Percentiles rank a stretch among this genome's conserved stretches.
Evolutionary conservation across 2,329 filamentous ascomycete genomes (phyloP).

Genomic region (Trichoderma simmonsii): DNA sequence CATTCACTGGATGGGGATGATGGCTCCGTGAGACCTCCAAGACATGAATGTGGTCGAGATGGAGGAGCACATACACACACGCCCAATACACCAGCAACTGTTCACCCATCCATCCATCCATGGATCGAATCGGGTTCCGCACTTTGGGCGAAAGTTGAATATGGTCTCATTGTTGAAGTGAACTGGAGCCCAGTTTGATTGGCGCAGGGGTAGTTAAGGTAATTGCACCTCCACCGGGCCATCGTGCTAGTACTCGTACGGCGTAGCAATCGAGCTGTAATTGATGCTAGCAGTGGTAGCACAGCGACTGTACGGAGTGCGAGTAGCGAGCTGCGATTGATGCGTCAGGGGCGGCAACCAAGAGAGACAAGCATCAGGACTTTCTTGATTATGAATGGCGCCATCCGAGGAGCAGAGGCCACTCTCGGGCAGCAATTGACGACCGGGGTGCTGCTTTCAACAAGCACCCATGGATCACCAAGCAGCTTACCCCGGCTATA

Average conservation of each 20-base stretch:
- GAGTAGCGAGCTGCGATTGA: neutral
- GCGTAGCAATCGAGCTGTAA: neutral
- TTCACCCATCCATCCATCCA: neutral
- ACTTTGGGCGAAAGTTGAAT: neutral
- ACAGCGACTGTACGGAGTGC: neutral
- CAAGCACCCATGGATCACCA: neutral
- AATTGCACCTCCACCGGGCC: neutral
- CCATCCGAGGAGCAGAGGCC: neutral
- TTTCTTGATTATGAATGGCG: conserved; percentile 2
- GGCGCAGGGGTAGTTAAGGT: conserved; percentile 11
- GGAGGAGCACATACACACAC: neutral
- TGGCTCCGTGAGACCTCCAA: neutral
- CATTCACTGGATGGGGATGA: neutral
- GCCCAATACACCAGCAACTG: neutral
- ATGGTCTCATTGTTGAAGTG: neutral
- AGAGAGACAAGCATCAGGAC: neutral
- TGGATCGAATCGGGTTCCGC: neutral
- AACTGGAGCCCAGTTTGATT: conserved; percentile 12
- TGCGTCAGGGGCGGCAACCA: conserved; percentile 3
- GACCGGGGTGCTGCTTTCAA: neutral
- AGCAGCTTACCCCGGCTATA: neutral
- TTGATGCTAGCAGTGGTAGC: neutral
- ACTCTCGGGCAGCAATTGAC: neutral
- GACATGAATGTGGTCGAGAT: neutral
- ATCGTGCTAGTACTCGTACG: neutral